A percentile compares a stretch with the other conserved stretches of the same genome.
Conservation (phyloP, 805 yeast genomes). For the Teunomyces aglyptinius region DNA sequence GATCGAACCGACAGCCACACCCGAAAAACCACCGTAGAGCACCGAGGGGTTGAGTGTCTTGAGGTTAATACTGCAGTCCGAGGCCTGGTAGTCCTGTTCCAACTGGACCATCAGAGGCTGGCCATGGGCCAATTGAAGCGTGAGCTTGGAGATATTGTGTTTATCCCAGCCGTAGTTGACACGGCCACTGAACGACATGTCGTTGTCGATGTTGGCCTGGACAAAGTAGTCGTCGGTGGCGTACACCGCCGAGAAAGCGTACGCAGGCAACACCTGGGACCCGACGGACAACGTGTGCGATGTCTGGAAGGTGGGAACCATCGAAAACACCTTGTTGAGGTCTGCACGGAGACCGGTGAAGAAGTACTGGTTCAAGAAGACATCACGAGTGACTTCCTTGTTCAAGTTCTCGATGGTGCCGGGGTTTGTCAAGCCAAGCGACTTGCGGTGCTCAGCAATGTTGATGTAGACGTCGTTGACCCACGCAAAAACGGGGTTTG, state of each 20-base stretch:
- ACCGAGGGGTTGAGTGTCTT: conserved; percentile 89
- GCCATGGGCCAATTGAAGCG: conserved; percentile 81
- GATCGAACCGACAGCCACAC: conserved; percentile 88
- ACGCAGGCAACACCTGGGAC: conserved; percentile 79
- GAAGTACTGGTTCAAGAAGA: conserved; percentile 81
- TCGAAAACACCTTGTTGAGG: conserved; percentile 82
- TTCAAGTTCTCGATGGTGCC: conserved; percentile 62
- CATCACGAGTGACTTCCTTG: conserved; percentile 86
- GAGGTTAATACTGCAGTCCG: conserved; percentile 83
- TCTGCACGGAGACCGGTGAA: conserved; percentile 97
- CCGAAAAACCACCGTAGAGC: conserved; percentile 73
- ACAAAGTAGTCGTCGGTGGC: conserved; percentile 82
- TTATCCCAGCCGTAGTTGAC: conserved; percentile 88
- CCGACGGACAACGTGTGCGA: conserved; percentile 92
- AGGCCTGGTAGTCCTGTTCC: conserved; percentile 93
- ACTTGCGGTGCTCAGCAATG: conserved; percentile 72
- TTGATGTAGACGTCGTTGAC: conserved; percentile 72
- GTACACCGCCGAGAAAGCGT: conserved; percentile 85
- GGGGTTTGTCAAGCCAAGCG: conserved; percentile 83
- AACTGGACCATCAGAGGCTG: conserved; percentile 94
- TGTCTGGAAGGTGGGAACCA: conserved; percentile 95
- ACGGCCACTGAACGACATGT: conserved; percentile 81
- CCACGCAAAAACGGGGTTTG: conserved; percentile 80
- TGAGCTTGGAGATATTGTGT: conserved; percentile 73
- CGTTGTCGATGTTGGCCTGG: conserved; percentile 92